These are phyloP conservation scores for Saccharomyces hybrid DNA, from an alignment of 1,139 yeast species.

Conservation along the genomic window DNA sequence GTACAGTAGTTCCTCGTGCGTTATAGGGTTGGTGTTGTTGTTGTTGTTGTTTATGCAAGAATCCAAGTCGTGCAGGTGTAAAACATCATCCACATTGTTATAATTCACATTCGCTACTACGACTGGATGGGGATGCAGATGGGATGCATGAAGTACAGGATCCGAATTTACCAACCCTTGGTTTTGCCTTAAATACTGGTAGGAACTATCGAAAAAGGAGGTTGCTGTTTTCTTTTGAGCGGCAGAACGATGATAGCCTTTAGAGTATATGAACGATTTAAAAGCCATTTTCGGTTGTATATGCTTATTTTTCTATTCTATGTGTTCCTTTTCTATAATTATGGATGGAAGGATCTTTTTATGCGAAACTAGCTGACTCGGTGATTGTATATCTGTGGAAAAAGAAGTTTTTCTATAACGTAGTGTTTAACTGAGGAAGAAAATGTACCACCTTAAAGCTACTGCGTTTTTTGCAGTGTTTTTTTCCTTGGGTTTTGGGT, in stretches of 20 bases:
- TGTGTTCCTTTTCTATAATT: not conserved
- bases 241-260: slow-evolving; percentile 2
- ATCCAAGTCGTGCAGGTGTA: slow-evolving; percentile 2
- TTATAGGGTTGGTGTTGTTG: not conserved
- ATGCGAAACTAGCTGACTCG: not conserved
- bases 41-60: not conserved
- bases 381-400: not conserved
- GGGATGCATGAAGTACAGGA: not conserved
- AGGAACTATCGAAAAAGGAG: slow-evolving; percentile 6
- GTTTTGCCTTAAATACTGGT: slow-evolving; percentile 4
- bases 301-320: not conserved
- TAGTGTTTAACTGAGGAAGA: not conserved
- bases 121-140: slow-evolving; percentile 3
- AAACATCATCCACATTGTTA: slow-evolving; percentile 3
- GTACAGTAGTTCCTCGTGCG: not conserved
- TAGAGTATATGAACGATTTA: slow-evolving; percentile 6
- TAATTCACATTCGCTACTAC: slow-evolving; percentile 6
- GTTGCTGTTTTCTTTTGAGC: not conserved
- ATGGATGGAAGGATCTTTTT: not conserved
- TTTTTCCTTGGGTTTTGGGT: not conserved
- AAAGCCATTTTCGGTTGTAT: slow-evolving; percentile 3
- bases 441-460: not conserved
- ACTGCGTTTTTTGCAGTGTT: not conserved
- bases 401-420: not conserved
- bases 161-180: not conserved